Evolutionary conservation across 139 green algal species (phyloP), one percentile per base, ranked within the genome.

Genomic region (Chlamydomonas applanata): DNA sequence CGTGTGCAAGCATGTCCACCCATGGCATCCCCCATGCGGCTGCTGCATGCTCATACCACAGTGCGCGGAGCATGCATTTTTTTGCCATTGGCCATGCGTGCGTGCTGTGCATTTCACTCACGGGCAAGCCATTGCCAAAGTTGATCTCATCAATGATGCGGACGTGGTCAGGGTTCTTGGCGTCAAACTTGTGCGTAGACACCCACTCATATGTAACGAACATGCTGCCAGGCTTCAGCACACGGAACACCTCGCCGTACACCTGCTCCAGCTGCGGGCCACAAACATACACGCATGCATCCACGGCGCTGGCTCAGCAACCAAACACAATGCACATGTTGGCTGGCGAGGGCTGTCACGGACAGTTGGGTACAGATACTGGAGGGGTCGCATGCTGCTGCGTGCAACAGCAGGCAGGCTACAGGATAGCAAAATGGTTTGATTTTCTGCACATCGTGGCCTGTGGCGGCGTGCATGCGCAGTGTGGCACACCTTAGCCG

Each of bases 151-250:
- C 95, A 3, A 97, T 95, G 84, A 96, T 93, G 3, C 79, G 72
- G 22, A 97, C 93, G 77, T 99, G 96, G 40, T 87, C 76, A 1
- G 71, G 33, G 87, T 99, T 97, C 45, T 73, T 83, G 3, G 82
- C 7, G 81, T 99, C 89, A 78, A 89, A 99, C 49, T 80, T 63
- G 24, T 85, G 68, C 17, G 96, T 99, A 32, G 88, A 90, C 22
- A 99, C 92, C 96, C 96, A 99, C 82, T 99, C 96, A 78, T 99
- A 99, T 33, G 85, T 91, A 54, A 91, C 86, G 77, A 98, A 98
- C 16, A 85, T 75, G 35, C 64, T 64, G 29, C 96, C 96, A 0
- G 96, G 93, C 87, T 99, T 99, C 19, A 99, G 87, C 60, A 98
- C 94, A 14, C 91, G 79, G 87, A 86, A 95, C 35, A 97, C 83